Evolutionary conservation across 345 rosid species (phyloP), one percentile per base, ranked within the genome.

Genomic region (Mercurialis annua): DNA sequence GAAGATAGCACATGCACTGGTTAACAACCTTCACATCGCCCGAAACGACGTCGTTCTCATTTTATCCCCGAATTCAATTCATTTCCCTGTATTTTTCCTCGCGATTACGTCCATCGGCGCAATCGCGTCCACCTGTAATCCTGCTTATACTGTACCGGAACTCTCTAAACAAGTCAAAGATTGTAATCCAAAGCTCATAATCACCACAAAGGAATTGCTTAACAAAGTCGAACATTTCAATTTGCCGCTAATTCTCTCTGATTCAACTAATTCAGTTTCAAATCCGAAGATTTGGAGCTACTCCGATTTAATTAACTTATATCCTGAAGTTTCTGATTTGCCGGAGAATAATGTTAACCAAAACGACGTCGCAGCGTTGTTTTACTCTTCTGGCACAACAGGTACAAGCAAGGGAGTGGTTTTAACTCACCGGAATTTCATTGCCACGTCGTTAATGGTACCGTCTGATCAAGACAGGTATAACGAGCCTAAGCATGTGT

Each of bases 301-400:
- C 46, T 52, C 54, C 0, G 62, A 67, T 60, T 33, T 73, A 57
- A 21, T 73, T 10, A 24, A 53, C 17, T 52, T 1, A 7, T 52
- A 60, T 6, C 42, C 30, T 27, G 71, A 40, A 8, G 67, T 53
- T n/a, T 49, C 34, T 0, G 64, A 52, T n/a, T 54, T 61, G 14
- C 64, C 71, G 1, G 18, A 2, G 1, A 27, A 21, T 24, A 31
- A 73, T 5, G 71, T 73, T 31, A 14, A 55, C 0, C 82, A 78
- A 59, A 69, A 74, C 43, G 84, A 77, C 56, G 58, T 66, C 3
- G 84, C 82, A 2, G 77, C 75, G 21, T 47, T 83, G 3, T 53
- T 78, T 12, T 80, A 77, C 70, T 83, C 86, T 3, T 77, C 83
- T 1, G 82, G 86, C 26, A 83, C 86, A 0, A 76, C 81, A 0